Conservation (phyloP, 192 early-diverging fungal genomes). For the Podila verticillata region DNA sequence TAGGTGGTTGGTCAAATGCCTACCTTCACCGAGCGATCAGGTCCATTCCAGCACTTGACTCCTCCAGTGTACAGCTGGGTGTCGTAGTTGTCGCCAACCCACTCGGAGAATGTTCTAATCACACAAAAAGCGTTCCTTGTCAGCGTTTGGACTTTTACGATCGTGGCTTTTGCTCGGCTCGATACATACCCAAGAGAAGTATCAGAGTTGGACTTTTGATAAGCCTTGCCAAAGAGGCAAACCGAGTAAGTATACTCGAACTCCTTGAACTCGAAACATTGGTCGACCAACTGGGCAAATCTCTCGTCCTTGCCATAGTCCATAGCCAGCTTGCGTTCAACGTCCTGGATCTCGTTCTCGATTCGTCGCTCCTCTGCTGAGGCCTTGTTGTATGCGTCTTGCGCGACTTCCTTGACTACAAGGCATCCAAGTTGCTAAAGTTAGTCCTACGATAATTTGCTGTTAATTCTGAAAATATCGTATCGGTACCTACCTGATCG, state of each 20-base stretch:
- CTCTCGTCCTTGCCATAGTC: conserved; percentile 81
- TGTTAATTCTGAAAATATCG: too few relatives aligned
- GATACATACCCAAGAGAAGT: conserved; percentile 63
- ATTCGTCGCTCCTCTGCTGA: conserved; percentile 44
- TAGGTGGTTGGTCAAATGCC: too few relatives aligned
- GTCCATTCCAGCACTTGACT: conserved; percentile 95
- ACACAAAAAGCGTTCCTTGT: not conserved
- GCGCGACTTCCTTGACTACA: conserved; percentile 38
- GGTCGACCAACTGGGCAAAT: conserved; percentile 72
- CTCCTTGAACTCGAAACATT: conserved; percentile 77
- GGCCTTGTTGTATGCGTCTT: conserved; percentile 36
- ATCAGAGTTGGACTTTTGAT: conserved; percentile 82
- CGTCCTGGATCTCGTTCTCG: conserved; percentile 45
- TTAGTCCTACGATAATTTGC: too few relatives aligned
- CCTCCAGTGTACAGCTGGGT: conserved; percentile 80
- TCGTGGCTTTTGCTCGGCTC: not conserved
- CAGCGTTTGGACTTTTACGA: too few relatives aligned
- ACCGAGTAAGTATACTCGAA: conserved; percentile 72
- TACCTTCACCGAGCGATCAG: conserved; percentile 81
- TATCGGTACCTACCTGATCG: conserved; percentile 10
- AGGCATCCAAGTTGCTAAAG: not conserved
- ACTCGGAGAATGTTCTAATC: conserved; percentile 58
- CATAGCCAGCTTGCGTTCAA: conserved; percentile 63
- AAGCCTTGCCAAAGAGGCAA: conserved; percentile 81
- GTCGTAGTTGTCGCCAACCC: conserved; percentile 63